Evolutionary conservation across 2,329 filamentous ascomycete species (phyloP).

Genomic region (Aspergillus neoniger): DNA sequence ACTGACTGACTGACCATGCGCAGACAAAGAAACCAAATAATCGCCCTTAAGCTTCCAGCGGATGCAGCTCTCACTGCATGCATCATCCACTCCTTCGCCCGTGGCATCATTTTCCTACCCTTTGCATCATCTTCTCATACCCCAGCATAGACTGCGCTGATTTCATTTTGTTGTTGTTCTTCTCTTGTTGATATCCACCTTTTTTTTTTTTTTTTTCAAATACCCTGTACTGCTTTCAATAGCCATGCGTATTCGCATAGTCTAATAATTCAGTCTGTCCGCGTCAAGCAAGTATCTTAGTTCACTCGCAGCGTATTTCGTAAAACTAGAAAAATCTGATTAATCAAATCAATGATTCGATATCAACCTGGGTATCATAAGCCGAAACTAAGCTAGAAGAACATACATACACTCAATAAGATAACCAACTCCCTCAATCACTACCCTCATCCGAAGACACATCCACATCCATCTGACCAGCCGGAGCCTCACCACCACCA

Average conservation of each 20-base stretch:
- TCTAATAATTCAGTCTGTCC: conserved; percentile 8
- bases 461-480: conserved; percentile 21
- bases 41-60: conserved; percentile 13
- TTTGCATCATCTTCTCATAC: conserved; percentile 20
- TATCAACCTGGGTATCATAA: conserved; percentile 15
- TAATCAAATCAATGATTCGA: conserved; percentile 2
- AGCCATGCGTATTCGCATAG: conserved; percentile 3
- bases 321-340: not conserved
- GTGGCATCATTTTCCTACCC: conserved; percentile 11
- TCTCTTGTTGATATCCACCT: conserved; percentile 11
- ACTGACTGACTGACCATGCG: conserved; percentile 1
- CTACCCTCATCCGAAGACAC: conserved; percentile 20
- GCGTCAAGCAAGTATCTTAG: not conserved
- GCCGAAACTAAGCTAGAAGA: not conserved
- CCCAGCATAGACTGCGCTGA: conserved; percentile 15
- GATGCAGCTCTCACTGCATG: conserved; percentile 11
- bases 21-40: conserved; percentile 15
- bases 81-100: conserved; percentile 5
- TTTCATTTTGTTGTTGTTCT: conserved; percentile 10
- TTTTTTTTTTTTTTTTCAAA: conserved; percentile 7
- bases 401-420: not conserved
- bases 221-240: conserved; percentile 21
- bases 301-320: not conserved
- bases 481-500: conserved; percentile 17
- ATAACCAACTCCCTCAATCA: conserved; percentile 8